Base-by-base conservation (phyloP, 306 rosid genomes). In the Trifolium dubium region DNA sequence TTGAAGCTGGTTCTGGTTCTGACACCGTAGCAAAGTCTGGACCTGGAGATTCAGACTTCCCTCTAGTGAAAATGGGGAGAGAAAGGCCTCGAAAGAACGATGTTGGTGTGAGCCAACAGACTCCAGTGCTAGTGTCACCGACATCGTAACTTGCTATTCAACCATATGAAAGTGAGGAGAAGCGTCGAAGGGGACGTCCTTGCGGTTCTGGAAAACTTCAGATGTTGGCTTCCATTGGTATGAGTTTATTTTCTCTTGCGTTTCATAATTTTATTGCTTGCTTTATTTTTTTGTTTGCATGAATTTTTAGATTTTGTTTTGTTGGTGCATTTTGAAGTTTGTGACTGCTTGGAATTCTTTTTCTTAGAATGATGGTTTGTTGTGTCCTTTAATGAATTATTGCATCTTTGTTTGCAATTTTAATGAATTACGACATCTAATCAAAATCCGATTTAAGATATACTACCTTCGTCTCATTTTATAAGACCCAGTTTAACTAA, bases 151-250 rank as follows among this genome's bases (percentile, higher is more conserved):
- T 56, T 23, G 4, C 64, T 10, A 23, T 44, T 64, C 34, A 69
- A 0, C 30, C 54, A 2, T 4, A 3, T 44, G 4, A 63, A 3
- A 34, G 61, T 69, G 7, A 29, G 1, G 8, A 4, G 0, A 84
- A 76, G 53, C 67, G 86, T 37, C 67, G 82, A 8, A 71, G 83
- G 19, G 97, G 95, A 37, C 69, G 89, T 40, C 92, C 95, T 2
- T 86, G 83, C 14, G 91, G 92, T 1, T 30, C 88, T 0, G 88
- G 91, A 2, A 89, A 63, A 61, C 56, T 81, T 67, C 91, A 89
- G 64, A 41, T 64, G 37, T 68, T 85, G 30, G 86, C 92, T 61
- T 72, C 94, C 13, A 9, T 69, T 1, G 92, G 90, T 88, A 77
- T 70, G 77, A 67, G 34, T 68, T 49, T 17, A n/a, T n/a, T n/a